A percentile compares a stretch with the other conserved stretches of the same genome.
Evolutionary conservation across 192 early-diverging fungal species (phyloP).

Genomic region (Diversispora epigaea): DNA sequence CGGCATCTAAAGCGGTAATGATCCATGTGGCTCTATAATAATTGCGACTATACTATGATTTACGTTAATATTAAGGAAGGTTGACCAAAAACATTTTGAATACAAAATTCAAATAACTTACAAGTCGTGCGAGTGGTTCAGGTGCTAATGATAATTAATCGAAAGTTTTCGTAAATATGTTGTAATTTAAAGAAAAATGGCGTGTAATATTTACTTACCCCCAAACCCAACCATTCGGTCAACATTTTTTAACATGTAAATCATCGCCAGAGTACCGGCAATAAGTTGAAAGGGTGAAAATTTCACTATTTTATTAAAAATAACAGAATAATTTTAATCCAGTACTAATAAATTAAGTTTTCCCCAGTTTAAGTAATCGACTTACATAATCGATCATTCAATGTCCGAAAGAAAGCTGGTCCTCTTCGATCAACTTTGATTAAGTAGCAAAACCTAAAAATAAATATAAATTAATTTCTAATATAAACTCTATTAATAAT

Average conservation of each 20-base stretch:
- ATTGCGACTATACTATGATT: slow-evolving; percentile 74
- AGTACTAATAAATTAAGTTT: neutral
- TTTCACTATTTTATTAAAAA: slow-evolving; percentile 32
- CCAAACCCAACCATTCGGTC: slow-evolving; percentile 73
- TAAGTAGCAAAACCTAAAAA: slow-evolving; percentile 17
- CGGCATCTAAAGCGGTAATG: slow-evolving; percentile 88
- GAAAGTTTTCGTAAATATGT: neutral
- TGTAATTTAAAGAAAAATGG: neutral
- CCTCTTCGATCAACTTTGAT: slow-evolving; percentile 30
- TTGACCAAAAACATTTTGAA: neutral
- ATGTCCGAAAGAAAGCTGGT: slow-evolving; percentile 33
- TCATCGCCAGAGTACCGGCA: slow-evolving; percentile 57
- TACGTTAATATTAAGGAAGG: neutral
- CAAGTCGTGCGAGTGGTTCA: slow-evolving; percentile 77
- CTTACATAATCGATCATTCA: slow-evolving; percentile 38
- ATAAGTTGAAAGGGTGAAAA: slow-evolving; percentile 76
- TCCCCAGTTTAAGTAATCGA: neutral
- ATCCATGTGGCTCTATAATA: slow-evolving; percentile 92
- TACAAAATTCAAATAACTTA: slow-evolving; percentile 29
- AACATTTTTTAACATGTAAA: slow-evolving; percentile 69
- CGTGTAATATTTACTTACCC: slow-evolving; percentile 43
- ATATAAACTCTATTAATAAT: slow-evolving; percentile 18
- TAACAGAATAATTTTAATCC: neutral
- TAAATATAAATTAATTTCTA: neutral
- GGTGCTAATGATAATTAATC: slow-evolving; percentile 54